Conservation (phyloP, 1,284 basidiomycete species). For the Xerocomus nothofagi region DNA sequence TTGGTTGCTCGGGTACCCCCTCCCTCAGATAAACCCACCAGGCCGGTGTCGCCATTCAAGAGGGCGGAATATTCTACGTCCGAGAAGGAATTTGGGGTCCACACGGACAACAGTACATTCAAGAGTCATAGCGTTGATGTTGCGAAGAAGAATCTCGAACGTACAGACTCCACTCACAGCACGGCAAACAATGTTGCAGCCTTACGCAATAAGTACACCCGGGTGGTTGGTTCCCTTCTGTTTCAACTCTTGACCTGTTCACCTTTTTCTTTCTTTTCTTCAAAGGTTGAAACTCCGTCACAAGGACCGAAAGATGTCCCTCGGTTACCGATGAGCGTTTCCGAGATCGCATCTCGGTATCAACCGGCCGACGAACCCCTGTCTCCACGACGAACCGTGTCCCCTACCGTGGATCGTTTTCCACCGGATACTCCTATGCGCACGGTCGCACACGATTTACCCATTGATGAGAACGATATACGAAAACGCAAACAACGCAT, state of each 20-base stretch:
- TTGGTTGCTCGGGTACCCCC: slow-evolving; percentile 20
- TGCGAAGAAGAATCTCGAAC: slow-evolving; percentile 38
- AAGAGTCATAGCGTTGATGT: slow-evolving; percentile 33
- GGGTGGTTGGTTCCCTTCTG: slow-evolving; percentile 44
- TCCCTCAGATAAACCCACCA: slow-evolving; percentile 16
- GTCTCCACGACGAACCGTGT: slow-evolving; percentile 35
- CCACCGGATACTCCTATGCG: slow-evolving; percentile 16
- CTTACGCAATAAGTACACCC: slow-evolving; percentile 63
- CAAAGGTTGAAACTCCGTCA: slow-evolving; percentile 51
- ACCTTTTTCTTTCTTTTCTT: slow-evolving; percentile 3
- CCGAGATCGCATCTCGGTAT: slow-evolving; percentile 64
- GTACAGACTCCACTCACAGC: slow-evolving; percentile 51
- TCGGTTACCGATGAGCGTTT: slow-evolving; percentile 61
- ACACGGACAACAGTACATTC: slow-evolving; percentile 18
- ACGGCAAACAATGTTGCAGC: slow-evolving; percentile 64
- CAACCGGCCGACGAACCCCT: slow-evolving; percentile 43
- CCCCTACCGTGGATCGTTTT: slow-evolving; percentile 34
- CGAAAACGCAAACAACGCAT: slow-evolving; percentile 44
- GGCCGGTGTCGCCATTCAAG: slow-evolving; percentile 28
- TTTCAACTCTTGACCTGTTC: slow-evolving; percentile 3
- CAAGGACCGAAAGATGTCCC: slow-evolving; percentile 62
- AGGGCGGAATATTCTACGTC: slow-evolving; percentile 7
- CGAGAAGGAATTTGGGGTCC: slow-evolving; percentile 33
- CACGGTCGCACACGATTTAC: slow-evolving; percentile 14
- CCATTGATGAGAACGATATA: slow-evolving; percentile 36